These are phyloP conservation scores for Planoprotostelium fungivorum DNA, from an alignment of 78 protist species.

Conservation along the genomic window DNA sequence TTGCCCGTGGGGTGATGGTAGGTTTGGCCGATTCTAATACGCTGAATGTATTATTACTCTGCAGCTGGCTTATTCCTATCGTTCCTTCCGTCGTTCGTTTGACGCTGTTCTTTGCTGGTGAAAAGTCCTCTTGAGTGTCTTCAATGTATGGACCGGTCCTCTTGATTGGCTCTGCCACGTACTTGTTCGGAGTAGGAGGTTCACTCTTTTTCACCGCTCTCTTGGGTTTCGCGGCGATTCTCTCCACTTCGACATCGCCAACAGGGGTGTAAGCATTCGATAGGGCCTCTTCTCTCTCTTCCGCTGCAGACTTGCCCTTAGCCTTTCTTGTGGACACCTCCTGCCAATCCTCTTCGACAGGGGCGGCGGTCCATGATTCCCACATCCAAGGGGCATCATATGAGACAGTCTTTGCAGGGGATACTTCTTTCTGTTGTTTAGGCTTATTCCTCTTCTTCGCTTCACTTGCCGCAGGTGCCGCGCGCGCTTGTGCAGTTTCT, in stretches of 20 bases:
- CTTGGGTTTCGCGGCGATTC: background rate
- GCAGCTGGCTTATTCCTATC: background rate
- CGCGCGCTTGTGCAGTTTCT: background rate
- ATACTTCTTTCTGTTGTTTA: background rate
- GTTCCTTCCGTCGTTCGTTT: background rate
- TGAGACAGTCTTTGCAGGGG: background rate
- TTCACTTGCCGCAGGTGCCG: background rate
- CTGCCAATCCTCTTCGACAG: background rate
- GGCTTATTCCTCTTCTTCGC: background rate
- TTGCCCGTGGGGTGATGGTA: background rate
- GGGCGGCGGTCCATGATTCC: background rate
- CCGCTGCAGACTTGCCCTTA: background rate
- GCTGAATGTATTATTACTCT: background rate
- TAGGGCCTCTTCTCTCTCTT: background rate
- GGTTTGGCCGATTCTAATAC: background rate
- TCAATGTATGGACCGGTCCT: background rate
- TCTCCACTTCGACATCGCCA: background rate
- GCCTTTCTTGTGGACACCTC: background rate
- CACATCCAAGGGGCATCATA: background rate
- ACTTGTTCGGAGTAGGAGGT: background rate
- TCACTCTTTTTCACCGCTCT: background rate
- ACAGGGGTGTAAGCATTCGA: background rate
- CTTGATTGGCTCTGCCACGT: background rate
- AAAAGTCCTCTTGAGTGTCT: background rate
- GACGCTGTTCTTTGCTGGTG: background rate